Evolutionary conservation across 2,329 filamentous ascomycete genomes (phyloP), one percentile per base, ranked within the genome.

Genomic region (Nectriaceae sp.): DNA sequence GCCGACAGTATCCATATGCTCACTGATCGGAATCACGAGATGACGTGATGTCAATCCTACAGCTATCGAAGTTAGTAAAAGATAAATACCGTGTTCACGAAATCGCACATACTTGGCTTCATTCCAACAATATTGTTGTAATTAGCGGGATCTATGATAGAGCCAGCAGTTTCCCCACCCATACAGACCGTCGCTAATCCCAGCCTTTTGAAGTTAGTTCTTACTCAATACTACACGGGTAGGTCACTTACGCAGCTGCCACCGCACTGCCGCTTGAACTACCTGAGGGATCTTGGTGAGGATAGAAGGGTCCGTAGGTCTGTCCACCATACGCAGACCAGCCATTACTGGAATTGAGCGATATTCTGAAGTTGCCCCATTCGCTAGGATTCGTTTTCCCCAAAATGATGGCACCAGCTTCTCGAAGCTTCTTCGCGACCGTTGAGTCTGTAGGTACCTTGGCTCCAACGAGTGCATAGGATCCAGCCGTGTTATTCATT

Each of bases 291-390:
- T 86, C 80, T 61, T 85, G 80, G 4, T 75, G 69, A 2, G 77
- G 75, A 56, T 78, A 79, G 61, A 88, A 88, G 0, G 82, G 82
- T 13, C 69, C 84, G 40, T 75, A 75, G 0, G 77, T 77, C 57
- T 88, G 84, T 0, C 84, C 84, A 6, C 83, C 83, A 50, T 82
- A 72, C 0, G 83, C 77, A 40, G 77, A 83, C 84, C 84, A 88
- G 4, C 85, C 85, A 15, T 61, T 64, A 2, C 77, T 81, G n/a
- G n/a, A n/a, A n/a, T n/a, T n/a, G n/a, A n/a, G n/a, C n/a, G n/a
- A n/a, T n/a, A n/a, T n/a, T 18, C 85, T 73, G 52, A 73, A 83
- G 57, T 85, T 82, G 4, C 81, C 79, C 82, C 83, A 87, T 60
- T 88, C 77, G 1, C 75, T 80, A 15, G 88, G 62, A 46, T 83